These are phyloP conservation scores for Pseudogymnoascus sp. DNA, from an alignment of 2,329 filamentous ascomycete genomes.

Conservation along the genomic window DNA sequence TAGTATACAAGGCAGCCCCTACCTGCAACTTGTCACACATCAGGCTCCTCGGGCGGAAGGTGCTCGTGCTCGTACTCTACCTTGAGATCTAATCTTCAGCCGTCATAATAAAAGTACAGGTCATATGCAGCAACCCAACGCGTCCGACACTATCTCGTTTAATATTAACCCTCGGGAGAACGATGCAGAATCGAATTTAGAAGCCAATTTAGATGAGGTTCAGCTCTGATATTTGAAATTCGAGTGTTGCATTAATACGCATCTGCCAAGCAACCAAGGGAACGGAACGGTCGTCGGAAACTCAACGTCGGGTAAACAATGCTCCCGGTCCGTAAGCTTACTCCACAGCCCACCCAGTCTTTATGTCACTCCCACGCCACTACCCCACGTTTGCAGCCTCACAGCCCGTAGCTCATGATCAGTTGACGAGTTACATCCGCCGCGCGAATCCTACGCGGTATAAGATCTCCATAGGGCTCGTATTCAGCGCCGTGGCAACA, in stretches of 20 bases:
- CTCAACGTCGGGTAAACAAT: neutral
- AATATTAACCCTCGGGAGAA: neutral
- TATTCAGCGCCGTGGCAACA: neutral
- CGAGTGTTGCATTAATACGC: neutral
- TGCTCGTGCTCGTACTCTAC: neutral
- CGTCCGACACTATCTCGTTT: neutral
- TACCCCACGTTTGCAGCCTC: neutral
- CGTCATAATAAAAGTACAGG: neutral
- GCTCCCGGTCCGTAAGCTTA: neutral
- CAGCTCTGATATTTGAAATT: neutral
- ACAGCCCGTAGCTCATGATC: neutral
- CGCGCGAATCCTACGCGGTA: constrained; percentile 6
- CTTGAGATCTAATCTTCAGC: neutral
- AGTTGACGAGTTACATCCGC: neutral
- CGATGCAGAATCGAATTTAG: neutral
- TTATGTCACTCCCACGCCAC: neutral
- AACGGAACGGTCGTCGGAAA: neutral
- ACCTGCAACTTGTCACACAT: neutral
- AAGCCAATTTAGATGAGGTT: neutral
- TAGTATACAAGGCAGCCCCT: neutral
- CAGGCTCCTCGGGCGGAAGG: neutral
- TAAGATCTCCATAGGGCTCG: constrained; percentile 5
- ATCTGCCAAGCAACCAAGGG: neutral
- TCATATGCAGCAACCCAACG: neutral
- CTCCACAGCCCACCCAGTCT: neutral